These are phyloP conservation scores for Agapanthus africanus DNA, from an alignment of 106 monocot genomes.

Conservation along the genomic window DNA sequence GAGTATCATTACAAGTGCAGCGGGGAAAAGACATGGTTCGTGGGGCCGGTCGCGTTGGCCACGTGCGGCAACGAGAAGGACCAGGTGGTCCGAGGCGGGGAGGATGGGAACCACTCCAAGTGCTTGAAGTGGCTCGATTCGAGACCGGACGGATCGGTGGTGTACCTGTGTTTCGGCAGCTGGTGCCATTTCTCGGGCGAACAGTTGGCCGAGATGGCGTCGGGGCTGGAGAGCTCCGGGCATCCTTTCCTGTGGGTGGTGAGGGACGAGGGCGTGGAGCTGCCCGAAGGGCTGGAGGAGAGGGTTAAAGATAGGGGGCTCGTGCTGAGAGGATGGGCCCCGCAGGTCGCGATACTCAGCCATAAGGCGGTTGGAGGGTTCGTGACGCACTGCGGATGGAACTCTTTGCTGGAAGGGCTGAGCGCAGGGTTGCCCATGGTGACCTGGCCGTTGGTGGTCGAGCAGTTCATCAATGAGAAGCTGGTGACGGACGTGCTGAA, in stretches of 20 bases:
- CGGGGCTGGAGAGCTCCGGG: conserved; percentile 11
- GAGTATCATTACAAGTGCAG: conserved; percentile 16
- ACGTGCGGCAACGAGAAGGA: neutral
- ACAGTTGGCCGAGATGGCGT: conserved; percentile 3
- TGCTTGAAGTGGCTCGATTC: conserved; percentile 25
- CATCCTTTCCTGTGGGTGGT: conserved; percentile 13
- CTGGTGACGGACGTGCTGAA: conserved; percentile 6
- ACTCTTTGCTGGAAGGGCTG: conserved; percentile 46
- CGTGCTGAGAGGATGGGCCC: conserved; percentile 41
- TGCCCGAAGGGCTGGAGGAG: neutral
- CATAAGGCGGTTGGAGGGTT: conserved; percentile 50
- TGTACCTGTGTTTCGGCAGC: conserved; percentile 46
- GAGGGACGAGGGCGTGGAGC: neutral
- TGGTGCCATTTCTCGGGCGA: conserved; percentile 16
- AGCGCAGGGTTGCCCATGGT: conserved; percentile 24
- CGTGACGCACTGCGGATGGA: conserved; percentile 69
- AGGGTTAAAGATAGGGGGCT: conserved; percentile 7
- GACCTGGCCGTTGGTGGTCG: conserved; percentile 23
- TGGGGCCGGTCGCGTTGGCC: conserved; percentile 28
- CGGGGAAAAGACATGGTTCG: conserved; percentile 18
- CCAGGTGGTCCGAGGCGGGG: conserved; percentile 1
- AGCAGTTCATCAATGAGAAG: conserved; percentile 30
- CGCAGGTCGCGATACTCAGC: conserved; percentile 37
- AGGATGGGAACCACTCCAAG: neutral
- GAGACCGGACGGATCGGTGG: conserved; percentile 21